These are phyloP conservation scores for Verticillium isaacii DNA, from an alignment of 2,329 filamentous ascomycete species.

Conservation along the genomic window DNA sequence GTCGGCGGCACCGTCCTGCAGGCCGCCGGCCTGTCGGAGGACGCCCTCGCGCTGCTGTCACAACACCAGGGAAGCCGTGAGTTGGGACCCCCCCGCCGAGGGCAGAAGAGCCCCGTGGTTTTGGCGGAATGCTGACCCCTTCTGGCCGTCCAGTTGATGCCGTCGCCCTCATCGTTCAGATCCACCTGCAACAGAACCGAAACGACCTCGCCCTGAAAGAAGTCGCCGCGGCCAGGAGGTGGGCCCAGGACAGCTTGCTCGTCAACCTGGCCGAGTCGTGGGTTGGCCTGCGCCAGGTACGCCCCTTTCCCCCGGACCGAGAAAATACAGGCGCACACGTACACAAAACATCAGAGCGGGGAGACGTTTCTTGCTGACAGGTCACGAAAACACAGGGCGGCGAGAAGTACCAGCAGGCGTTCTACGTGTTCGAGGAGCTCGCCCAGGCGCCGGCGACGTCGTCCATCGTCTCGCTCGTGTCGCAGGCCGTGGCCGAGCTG, in stretches of 20 bases:
- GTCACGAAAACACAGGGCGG: conserved; percentile 58
- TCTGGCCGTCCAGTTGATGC: conserved; percentile 51
- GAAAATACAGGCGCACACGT: background rate
- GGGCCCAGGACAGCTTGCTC: conserved; percentile 90
- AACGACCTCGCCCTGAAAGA: conserved; percentile 89
- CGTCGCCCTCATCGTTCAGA: conserved; percentile 85
- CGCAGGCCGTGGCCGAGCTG: conserved; percentile 86
- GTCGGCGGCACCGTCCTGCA: conserved; percentile 78
- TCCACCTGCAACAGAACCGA: conserved; percentile 87
- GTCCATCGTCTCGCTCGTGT: conserved; percentile 70
- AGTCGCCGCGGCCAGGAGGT: conserved; percentile 78
- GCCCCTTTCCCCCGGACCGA: conserved; percentile 18
- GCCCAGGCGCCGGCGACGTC: conserved; percentile 81
- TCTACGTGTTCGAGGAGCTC: conserved; percentile 96
- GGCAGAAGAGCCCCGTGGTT: background rate
- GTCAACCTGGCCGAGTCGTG: conserved; percentile 95
- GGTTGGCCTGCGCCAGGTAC: conserved; percentile 82
- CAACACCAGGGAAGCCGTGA: conserved; percentile 83
- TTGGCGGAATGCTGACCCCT: conserved; percentile 4
- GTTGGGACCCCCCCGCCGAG: conserved; percentile 19
- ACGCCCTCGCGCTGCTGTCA: conserved; percentile 72
- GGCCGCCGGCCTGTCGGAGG: conserved; percentile 74
- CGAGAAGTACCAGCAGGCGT: conserved; percentile 92
- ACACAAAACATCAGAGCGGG: no score
- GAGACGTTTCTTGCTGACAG: conserved; percentile 18